Base-by-base conservation (phyloP, 352 stramenopile species). In the Phytophthora capsici region DNA sequence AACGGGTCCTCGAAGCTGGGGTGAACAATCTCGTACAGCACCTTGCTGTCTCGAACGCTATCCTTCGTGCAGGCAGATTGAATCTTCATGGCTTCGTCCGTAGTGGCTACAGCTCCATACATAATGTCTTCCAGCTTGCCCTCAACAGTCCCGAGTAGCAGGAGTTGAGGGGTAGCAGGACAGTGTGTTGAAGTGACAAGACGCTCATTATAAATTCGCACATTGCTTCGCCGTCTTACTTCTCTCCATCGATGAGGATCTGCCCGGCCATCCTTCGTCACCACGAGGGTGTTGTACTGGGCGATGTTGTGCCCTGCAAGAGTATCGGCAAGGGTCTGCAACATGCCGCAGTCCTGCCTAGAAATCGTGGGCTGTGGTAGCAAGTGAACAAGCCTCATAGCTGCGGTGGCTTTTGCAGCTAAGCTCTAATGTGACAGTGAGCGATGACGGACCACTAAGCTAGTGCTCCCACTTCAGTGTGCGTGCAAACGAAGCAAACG, bases 1-100 rank as follows among this genome's bases (percentile, higher is more conserved):
- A 89, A 91, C 25, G 82, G 82, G 55, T 86, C 69, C 34, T 86
- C 76, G 10, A 68, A 57, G 43, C 71, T 89, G 16, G 82, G 77
- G 4, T 59, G 57, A 10, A 88, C 66, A 36, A 89, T 70, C 4
- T 77, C 71, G 32, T 70, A 73, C 12, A 91, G 64, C 19, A 87
- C 66, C 13, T 79, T 82, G 50, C 80, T 74, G 41, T 91, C 81
- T 34, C 55, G 48, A 19, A 87, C 51, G 22, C 57, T 71, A 58
- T 89, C 78, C 16, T 82, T 70, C 4, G 77, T 70, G 61, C 84
- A 85, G 13, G 77, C 67, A 10, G 73, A 77, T 56, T 81, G 71
- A 48, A 85, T 77, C 38, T 63, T 68, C 73, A 83, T 82, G 30
- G 71, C 68, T 40, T 85, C 74, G 36, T 78, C 57, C 2, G 77